phyloP scores from a whole-genome alignment of 177 flowering plant species.

The Tripterygium wilfordii region DNA sequence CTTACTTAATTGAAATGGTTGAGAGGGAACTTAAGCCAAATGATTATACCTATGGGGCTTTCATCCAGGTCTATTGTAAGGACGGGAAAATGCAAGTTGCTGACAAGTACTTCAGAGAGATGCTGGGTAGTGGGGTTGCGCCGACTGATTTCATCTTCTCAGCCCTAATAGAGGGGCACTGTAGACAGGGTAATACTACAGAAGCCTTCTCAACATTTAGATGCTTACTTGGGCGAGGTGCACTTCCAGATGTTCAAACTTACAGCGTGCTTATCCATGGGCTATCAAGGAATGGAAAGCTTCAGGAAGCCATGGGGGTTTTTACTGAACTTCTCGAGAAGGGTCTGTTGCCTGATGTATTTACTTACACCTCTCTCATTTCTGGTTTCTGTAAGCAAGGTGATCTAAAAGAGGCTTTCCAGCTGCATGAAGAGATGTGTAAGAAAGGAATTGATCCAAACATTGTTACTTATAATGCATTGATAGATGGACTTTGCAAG shows the following conservation, averaged over 20 bases:
- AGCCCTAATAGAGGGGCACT: constrained; percentile 52
- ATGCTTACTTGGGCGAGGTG: constrained; percentile 33
- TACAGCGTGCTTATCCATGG: constrained; percentile 52
- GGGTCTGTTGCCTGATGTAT: constrained; percentile 57
- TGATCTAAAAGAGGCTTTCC: constrained; percentile 38
- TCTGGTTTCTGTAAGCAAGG: constrained; percentile 60
- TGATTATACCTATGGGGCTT: constrained; percentile 59
- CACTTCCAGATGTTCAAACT: constrained; percentile 42
- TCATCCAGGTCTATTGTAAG: constrained; percentile 49
- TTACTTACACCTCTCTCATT: constrained; percentile 48
- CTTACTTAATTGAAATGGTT: constrained; percentile 42
- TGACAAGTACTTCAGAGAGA: constrained; percentile 42
- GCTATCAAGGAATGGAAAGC: constrained; percentile 50
- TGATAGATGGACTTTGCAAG: constrained; percentile 62
- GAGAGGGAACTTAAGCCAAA: constrained; percentile 48
- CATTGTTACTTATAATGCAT: constrained; percentile 54
- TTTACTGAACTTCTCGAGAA: constrained; percentile 46
- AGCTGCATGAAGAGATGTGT: constrained; percentile 50
- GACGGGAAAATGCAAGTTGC: constrained; percentile 51
- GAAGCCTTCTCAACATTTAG: constrained; percentile 45
- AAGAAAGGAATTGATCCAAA: constrained; percentile 48
- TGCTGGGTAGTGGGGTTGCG: constrained; percentile 45
- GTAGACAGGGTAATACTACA: constrained; percentile 34
- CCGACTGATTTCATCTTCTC: constrained; percentile 47
- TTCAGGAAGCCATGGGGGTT: constrained; percentile 54